Evolutionary conservation across 495 filamentous ascomycete species (phyloP), one percentile per base, ranked within the genome.

Genomic region (Hypoxylon trugodes): DNA sequence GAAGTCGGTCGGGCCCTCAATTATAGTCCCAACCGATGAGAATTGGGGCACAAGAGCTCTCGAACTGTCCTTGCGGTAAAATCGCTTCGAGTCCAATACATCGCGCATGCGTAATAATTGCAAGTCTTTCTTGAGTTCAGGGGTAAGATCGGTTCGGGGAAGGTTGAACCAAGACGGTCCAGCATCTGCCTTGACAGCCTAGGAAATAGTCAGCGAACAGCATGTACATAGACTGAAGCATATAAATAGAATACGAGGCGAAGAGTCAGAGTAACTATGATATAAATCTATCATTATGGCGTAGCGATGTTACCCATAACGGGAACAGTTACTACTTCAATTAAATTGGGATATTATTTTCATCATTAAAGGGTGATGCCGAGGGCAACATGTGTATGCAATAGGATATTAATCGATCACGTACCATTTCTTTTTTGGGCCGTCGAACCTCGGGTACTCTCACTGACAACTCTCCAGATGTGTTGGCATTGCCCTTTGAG

Each of bases 221-320:
- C 25, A 38, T 58, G 52, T 21, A 45, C 56, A 46, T 9, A 55
- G 60, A 60, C 57, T 38, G 21, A 53, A 15, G 15, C 16, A 36
- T 1, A 42, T 15, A 6, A 52, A 61, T 36, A 56, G 69, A 52
- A 26, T 46, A 32, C 41, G 35, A 46, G 42, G 42, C 26, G 36
- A 76, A 80, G 28, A 81, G 78, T 98, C 94, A 97, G 93, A 93
- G 95, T 98, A 98, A 98, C 95, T 98, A 97, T 97, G 92, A 92
- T 64, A 65, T 57, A 50, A 15, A 66, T 56, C 37, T 76, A 89
- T 92, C 85, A 92, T 91, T 90, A 77, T 79, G 72, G 68, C 82
- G 86, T 85, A 87, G 86, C 82, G 77, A 56, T 79, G 81, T 81
- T 75, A 73, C 82, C 87, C 90, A 93, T 86, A 77, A 94, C 90